phyloP scores from a whole-genome alignment of 306 rosid species.

The Gastrolobium bilobum region DNA sequence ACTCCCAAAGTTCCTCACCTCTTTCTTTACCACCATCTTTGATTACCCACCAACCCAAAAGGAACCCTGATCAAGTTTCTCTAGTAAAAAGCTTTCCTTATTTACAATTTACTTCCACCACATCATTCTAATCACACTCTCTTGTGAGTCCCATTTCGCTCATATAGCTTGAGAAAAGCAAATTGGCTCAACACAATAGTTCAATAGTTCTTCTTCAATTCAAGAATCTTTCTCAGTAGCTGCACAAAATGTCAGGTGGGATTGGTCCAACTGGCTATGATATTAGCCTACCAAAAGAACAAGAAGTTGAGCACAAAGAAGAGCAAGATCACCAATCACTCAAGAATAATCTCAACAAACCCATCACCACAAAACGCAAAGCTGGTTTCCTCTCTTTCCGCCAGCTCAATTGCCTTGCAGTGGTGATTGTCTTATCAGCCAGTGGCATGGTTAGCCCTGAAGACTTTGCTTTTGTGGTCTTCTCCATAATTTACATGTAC shows the following conservation, averaged over 20 bases:
- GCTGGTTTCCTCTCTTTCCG: constrained; percentile 61
- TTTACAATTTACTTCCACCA: not conserved
- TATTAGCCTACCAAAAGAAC: constrained; percentile 66
- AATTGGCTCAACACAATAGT: not conserved
- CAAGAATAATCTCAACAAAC: constrained; percentile 27
- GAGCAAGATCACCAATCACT: constrained; percentile 42
- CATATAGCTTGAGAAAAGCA: constrained; percentile 3
- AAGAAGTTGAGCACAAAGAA: constrained; percentile 63
- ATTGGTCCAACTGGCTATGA: constrained; percentile 76
- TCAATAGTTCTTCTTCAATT: not conserved
- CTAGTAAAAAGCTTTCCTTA: not conserved
- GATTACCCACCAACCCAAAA: not conserved
- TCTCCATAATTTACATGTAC: constrained; percentile 67
- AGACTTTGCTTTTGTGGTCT: constrained; percentile 73
- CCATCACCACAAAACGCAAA: constrained; percentile 40
- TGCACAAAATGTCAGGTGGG: constrained; percentile 79
- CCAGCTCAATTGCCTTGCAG: constrained; percentile 73
- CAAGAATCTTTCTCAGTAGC: not conserved
- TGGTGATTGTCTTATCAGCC: constrained; percentile 69
- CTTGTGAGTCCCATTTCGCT: constrained; percentile 10
- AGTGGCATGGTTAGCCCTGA: constrained; percentile 79
- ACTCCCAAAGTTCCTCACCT: not conserved
- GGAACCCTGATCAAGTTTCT: not conserved
- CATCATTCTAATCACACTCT: not conserved
- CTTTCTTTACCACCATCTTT: not conserved